Evolutionary conservation across 805 yeast genomes (phyloP).

Genomic region (Soucietia sequanensis): DNA sequence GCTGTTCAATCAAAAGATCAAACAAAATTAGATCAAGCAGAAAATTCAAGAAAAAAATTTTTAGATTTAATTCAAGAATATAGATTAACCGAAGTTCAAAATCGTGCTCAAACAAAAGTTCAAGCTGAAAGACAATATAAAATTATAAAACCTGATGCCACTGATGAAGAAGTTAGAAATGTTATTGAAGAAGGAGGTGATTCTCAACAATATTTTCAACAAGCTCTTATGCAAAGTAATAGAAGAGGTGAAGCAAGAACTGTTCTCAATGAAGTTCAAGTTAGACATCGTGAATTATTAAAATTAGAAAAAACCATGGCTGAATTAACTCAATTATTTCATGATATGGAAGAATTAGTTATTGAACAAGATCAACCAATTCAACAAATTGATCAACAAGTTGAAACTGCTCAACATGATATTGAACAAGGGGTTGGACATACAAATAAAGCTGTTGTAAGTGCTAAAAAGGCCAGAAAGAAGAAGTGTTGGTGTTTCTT

Average conservation of each 20-base stretch:
- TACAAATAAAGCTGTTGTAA: conserved; percentile 82
- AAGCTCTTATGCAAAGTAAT: conserved; percentile 82
- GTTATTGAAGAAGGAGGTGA: conserved; percentile 77
- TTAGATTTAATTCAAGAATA: conserved; percentile 83
- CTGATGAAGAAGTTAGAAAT: conserved; percentile 78
- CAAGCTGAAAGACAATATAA: conserved; percentile 93
- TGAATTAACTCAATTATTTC: conserved; percentile 90
- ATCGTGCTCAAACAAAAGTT: conserved; percentile 76
- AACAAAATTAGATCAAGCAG: conserved; percentile 88
- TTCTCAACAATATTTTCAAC: conserved; percentile 90
- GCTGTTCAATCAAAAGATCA: conserved; percentile 60
- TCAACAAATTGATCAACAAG: conserved; percentile 77
- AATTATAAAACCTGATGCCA: conserved; percentile 83
- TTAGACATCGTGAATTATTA: conserved; percentile 91
- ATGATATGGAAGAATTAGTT: conserved; percentile 94
- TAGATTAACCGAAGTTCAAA: conserved; percentile 81
- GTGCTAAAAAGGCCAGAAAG: conserved; percentile 86
- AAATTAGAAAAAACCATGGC: conserved; percentile 95
- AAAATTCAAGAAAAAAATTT: conserved; percentile 80
- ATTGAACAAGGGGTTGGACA: conserved; percentile 94
- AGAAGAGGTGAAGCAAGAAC: conserved; percentile 95
- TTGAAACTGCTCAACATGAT: conserved; percentile 80
- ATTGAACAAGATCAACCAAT: conserved; percentile 92
- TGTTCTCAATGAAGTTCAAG: conserved; percentile 92
- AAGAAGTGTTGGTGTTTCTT: conserved; percentile 85